Percentiles rank a stretch among this genome's conserved stretches.
phyloP scores from a whole-genome alignment of 768 basidiomycete genomes.

The Russula abietina region DNA sequence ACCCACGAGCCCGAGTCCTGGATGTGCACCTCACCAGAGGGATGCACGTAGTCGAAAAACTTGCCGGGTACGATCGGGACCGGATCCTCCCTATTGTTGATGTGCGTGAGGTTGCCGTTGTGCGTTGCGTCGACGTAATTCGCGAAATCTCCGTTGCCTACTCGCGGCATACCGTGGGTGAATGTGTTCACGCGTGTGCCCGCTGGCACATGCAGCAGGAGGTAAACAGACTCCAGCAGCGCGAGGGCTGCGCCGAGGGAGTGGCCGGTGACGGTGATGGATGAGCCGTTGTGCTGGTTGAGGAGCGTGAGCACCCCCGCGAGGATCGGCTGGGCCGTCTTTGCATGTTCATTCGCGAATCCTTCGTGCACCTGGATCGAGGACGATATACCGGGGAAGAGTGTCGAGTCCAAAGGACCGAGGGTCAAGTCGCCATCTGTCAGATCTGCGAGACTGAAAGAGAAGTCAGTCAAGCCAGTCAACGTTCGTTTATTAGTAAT shows the following conservation, averaged over 20 bases:
- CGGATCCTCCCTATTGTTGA: constrained; percentile 25
- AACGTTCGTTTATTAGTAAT: constrained; percentile 26
- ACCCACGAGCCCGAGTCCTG: constrained; percentile 7
- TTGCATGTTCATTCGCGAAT: constrained; percentile 46
- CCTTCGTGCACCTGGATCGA: constrained; percentile 47
- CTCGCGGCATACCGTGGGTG: constrained; percentile 48
- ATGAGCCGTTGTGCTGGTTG: constrained; percentile 34
- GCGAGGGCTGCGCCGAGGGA: constrained; percentile 28
- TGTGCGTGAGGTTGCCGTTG: constrained; percentile 12
- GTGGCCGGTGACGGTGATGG: constrained; percentile 36
- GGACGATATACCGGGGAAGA: constrained; percentile 51
- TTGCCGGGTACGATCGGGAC: constrained; percentile 23
- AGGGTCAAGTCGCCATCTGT: constrained; percentile 44
- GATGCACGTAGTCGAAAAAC: constrained; percentile 22
- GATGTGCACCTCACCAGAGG: constrained; percentile 24
- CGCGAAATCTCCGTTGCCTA: constrained; percentile 49
- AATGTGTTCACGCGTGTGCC: constrained; percentile 36
- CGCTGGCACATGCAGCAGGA: constrained; percentile 31
- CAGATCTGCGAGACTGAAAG: constrained; percentile 25
- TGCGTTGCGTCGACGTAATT: constrained; percentile 23
- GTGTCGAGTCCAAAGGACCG: constrained; percentile 36
- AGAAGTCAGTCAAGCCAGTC: background rate
- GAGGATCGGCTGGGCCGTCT: constrained; percentile 42
- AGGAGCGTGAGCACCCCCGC: constrained; percentile 40
- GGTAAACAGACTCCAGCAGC: constrained; percentile 31